phyloP scores from a whole-genome alignment of 208 protist species.

The Porcisia hertigi region DNA sequence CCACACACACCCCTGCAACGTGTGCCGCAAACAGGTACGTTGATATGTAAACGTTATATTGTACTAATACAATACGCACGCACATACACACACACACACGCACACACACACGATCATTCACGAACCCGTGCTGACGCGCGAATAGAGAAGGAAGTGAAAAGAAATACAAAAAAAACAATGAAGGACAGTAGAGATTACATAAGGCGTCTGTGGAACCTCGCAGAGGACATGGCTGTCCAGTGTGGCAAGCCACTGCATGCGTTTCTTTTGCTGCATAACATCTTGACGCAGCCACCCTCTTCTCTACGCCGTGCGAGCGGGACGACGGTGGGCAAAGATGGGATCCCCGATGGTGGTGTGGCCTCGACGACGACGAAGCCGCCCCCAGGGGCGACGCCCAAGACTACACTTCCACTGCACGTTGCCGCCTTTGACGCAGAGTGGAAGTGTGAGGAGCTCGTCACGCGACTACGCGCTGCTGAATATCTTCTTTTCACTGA shows the following conservation, averaged over 20 bases:
- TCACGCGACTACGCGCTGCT: slow-evolving; percentile 47
- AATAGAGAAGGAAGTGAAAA: too few species aligned
- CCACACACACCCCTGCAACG: not conserved
- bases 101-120: slow-evolving; percentile 12
- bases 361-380: not conserved
- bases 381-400: slow-evolving; percentile 1
- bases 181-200: slow-evolving; percentile 14
- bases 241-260: slow-evolving; percentile 45
- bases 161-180: not conserved
- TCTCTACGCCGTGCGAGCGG: slow-evolving; percentile 10
- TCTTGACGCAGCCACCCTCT: slow-evolving; percentile 26
- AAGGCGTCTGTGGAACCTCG: slow-evolving; percentile 30
- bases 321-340: not conserved
- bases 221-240: slow-evolving; percentile 49
- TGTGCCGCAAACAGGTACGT: not conserved
- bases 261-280: slow-evolving; percentile 40
- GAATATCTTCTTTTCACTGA: slow-evolving; percentile 43
- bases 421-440: slow-evolving; percentile 30
- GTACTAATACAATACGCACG: not conserved
- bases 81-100: not conserved
- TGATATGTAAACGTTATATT: not conserved
- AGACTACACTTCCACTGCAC: slow-evolving; percentile 10
- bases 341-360: not conserved
- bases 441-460: slow-evolving; percentile 50
- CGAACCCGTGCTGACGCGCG: not conserved